These are phyloP conservation scores for Rhypophila decipiens DNA, from an alignment of 495 filamentous ascomycete genomes.

Conservation along the genomic window DNA sequence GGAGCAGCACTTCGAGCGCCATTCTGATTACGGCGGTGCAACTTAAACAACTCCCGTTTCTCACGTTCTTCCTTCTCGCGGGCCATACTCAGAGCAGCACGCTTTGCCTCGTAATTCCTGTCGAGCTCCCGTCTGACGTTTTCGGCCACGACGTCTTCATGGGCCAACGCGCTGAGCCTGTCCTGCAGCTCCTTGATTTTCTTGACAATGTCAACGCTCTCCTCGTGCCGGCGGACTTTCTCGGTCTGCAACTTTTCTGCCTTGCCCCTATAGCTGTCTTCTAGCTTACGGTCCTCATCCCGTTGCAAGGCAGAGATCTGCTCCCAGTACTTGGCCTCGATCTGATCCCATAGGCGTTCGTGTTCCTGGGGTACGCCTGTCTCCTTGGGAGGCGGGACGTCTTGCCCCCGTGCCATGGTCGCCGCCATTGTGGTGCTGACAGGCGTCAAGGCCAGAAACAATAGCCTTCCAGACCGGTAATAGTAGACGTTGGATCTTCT, in stretches of 20 bases:
- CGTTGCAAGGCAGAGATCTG: conserved; percentile 9
- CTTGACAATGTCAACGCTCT: background rate
- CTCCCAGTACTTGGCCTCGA: conserved; percentile 22
- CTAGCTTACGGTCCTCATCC: conserved; percentile 11
- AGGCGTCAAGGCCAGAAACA: no score
- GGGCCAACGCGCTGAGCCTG: conserved; percentile 4
- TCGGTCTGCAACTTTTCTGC: conserved; percentile 3
- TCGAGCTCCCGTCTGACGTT: background rate
- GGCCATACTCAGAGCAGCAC: background rate
- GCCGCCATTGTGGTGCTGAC: no score
- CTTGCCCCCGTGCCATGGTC: no score
- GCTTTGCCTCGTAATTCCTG: background rate
- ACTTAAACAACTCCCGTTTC: conserved; percentile 2
- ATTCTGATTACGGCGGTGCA: background rate
- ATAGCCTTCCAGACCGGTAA: no score
- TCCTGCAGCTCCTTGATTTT: background rate
- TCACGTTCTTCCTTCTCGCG: background rate
- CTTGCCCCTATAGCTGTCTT: background rate
- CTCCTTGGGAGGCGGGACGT: no score
- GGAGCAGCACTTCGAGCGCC: no score
- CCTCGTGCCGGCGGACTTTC: background rate
- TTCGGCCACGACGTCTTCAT: background rate
- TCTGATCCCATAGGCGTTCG: conserved; percentile 22
- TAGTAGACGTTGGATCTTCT: no score
- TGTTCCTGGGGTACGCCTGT: no score